Evolutionary conservation across 2,329 filamentous ascomycete species (phyloP).

Genomic region (Aspergillus phoenicis): DNA sequence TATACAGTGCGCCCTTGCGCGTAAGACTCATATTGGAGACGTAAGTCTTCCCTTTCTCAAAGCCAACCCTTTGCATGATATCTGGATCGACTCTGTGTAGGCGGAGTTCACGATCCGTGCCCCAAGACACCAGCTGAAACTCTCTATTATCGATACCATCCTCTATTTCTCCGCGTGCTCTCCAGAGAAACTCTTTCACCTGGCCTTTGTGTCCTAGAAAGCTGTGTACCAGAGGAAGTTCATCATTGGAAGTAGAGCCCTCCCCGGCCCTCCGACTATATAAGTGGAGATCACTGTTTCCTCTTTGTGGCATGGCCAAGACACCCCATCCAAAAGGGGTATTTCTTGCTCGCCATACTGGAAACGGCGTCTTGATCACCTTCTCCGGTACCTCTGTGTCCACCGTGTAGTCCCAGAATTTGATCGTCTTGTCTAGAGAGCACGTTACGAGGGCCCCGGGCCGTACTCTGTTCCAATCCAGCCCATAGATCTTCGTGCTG

Average conservation of each 20-base stretch:
- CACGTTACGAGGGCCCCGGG: slow-evolving; percentile 77
- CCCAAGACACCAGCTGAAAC: slow-evolving; percentile 93
- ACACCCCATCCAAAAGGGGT: slow-evolving; percentile 87
- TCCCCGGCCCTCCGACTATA: slow-evolving; percentile 66
- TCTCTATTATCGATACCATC: slow-evolving; percentile 79
- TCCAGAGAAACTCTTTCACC: slow-evolving; percentile 91
- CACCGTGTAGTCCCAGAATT: slow-evolving; percentile 81
- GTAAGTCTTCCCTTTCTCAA: slow-evolving; percentile 68
- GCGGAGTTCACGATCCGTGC: slow-evolving; percentile 78
- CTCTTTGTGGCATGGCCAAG: slow-evolving; percentile 88
- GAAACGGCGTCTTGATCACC: slow-evolving; percentile 79
- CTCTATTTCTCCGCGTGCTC: slow-evolving; percentile 69
- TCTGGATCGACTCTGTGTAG: slow-evolving; percentile 72
- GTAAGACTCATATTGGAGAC: slow-evolving; percentile 71
- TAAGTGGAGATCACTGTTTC: slow-evolving; percentile 79
- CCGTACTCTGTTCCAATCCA: slow-evolving; percentile 87
- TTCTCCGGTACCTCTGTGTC: slow-evolving; percentile 69
- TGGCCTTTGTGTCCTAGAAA: slow-evolving; percentile 62
- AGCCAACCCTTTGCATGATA: slow-evolving; percentile 69
- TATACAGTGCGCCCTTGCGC: slow-evolving; percentile 81
- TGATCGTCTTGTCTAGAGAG: slow-evolving; percentile 88
- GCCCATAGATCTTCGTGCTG: slow-evolving; percentile 88
- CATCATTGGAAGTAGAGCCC: slow-evolving; percentile 39
- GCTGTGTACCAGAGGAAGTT: slow-evolving; percentile 50
- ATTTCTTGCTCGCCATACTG: slow-evolving; percentile 87